Conservation (phyloP, 1,139 yeast genomes). For the Suhomyces chickasaworum region DNA sequence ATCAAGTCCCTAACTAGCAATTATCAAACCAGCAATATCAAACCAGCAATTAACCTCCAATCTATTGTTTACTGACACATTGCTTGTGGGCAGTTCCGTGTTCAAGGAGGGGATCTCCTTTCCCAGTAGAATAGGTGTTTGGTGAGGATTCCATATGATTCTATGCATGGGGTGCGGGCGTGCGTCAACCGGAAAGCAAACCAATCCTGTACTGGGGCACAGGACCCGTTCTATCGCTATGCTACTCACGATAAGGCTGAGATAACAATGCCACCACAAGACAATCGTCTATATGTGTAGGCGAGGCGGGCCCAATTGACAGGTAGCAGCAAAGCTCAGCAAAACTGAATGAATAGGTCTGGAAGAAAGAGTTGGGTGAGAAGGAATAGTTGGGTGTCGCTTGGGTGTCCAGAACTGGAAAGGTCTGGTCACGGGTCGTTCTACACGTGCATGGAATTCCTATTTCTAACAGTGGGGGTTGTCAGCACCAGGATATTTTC, state of each 20-base stretch:
- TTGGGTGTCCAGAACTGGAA: not conserved
- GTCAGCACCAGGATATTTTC: not conserved
- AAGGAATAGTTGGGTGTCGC: too few relatives aligned
- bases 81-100: not conserved
- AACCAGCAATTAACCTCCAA: too few relatives aligned
- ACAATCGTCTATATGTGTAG: not conserved
- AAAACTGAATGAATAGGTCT: too few relatives aligned
- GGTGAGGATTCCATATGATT: not conserved
- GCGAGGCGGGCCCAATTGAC: not conserved
- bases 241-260: not conserved
- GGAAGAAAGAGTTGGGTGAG: too few relatives aligned
- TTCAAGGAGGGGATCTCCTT: not conserved
- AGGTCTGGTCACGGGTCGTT: not conserved
- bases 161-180: not conserved
- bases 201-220: not conserved
- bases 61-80: too few relatives aligned
- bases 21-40: too few relatives aligned
- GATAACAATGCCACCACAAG: not conserved
- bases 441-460: not conserved
- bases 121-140: slow-evolving; percentile 1
- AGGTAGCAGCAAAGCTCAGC: too few relatives aligned
- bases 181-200: not conserved
- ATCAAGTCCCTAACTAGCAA: too few relatives aligned
- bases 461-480: not conserved
- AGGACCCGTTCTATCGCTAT: slow-evolving; percentile 7